Evolutionary conservation across 2,329 filamentous ascomycete genomes (phyloP).

Genomic region (Xylariales sp.): DNA sequence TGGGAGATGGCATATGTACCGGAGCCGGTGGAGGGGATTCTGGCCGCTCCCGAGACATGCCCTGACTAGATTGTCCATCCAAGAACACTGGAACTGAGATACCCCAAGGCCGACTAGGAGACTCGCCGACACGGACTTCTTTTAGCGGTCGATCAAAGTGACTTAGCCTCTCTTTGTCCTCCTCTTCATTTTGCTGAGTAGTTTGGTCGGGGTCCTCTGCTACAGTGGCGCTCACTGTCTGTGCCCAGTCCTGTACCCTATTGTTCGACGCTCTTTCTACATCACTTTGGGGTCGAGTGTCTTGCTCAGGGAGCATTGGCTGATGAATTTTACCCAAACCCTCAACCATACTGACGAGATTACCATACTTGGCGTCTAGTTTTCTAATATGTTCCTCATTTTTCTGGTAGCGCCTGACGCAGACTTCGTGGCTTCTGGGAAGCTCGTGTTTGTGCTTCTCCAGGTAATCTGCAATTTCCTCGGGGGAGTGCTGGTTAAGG

Average conservation of each 20-base stretch:
- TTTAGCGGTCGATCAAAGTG: slow-evolving; percentile 88
- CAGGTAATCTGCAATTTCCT: slow-evolving; percentile 93
- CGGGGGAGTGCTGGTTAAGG: slow-evolving; percentile 89
- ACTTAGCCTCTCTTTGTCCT: slow-evolving; percentile 71
- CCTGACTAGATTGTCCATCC: slow-evolving; percentile 52
- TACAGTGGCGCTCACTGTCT: slow-evolving; percentile 70
- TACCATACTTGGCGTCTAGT: slow-evolving; percentile 94
- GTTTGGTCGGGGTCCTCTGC: slow-evolving; percentile 54
- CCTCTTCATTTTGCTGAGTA: slow-evolving; percentile 55
- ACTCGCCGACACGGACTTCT: slow-evolving; percentile 93
- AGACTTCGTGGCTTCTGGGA: slow-evolving; percentile 92
- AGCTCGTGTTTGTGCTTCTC: slow-evolving; percentile 96
- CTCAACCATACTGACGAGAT: slow-evolving; percentile 92
- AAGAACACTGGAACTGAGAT: slow-evolving; percentile 52
- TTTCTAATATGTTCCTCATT: slow-evolving; percentile 87
- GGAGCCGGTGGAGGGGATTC: slow-evolving; percentile 69
- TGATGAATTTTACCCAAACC: slow-evolving; percentile 89
- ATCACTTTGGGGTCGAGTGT: slow-evolving; percentile 57
- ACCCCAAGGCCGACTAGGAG: slow-evolving; percentile 78
- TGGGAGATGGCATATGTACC: slow-evolving; percentile 59
- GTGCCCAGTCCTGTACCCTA: slow-evolving; percentile 87
- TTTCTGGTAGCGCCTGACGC: slow-evolving; percentile 87
- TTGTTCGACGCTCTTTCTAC: slow-evolving; percentile 69
- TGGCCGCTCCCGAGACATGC: slow-evolving; percentile 56
- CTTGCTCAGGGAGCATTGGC: slow-evolving; percentile 78